A percentile compares a stretch with the other conserved stretches of the same genome.
Conservation (phyloP, 192 early-diverging fungal genomes). For the Coemansia sp. region DNA sequence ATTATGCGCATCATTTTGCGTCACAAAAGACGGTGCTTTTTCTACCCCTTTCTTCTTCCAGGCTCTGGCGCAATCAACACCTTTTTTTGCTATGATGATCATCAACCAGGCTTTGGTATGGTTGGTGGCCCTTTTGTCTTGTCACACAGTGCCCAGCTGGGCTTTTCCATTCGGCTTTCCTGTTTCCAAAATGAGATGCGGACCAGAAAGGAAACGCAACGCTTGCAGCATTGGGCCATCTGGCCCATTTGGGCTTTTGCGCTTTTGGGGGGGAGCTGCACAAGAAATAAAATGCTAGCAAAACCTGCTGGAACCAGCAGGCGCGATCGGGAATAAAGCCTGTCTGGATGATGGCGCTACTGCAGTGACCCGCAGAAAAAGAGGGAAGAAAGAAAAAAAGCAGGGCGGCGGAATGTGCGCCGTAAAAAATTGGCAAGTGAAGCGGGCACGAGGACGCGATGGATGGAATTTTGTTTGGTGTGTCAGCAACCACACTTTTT, state of each 20-base stretch:
- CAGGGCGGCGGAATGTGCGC: not conserved
- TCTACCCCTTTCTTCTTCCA: not conserved
- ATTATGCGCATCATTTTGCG: conserved; percentile 18
- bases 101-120: not conserved
- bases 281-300: not conserved
- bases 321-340: no score
- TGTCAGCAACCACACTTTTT: not conserved
- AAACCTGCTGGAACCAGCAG: no score
- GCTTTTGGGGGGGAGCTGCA: not conserved
- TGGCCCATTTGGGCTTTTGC: not conserved
- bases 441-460: conserved; percentile 12
- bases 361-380: not conserved
- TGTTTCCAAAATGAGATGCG: not conserved
- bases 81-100: not conserved
- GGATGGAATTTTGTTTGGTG: conserved; percentile 12
- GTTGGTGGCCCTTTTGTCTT: no score
- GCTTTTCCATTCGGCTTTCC: not conserved
- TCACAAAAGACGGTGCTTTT: not conserved
- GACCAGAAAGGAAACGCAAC: not conserved
- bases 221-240: not conserved
- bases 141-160: no score
- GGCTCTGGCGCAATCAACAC: no score
- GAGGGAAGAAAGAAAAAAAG: not conserved
- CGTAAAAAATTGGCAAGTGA: not conserved
- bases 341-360: no score